Evolutionary conservation across 2,329 filamentous ascomycete species (phyloP).

Genomic region (Monosporascus cannonballus): DNA sequence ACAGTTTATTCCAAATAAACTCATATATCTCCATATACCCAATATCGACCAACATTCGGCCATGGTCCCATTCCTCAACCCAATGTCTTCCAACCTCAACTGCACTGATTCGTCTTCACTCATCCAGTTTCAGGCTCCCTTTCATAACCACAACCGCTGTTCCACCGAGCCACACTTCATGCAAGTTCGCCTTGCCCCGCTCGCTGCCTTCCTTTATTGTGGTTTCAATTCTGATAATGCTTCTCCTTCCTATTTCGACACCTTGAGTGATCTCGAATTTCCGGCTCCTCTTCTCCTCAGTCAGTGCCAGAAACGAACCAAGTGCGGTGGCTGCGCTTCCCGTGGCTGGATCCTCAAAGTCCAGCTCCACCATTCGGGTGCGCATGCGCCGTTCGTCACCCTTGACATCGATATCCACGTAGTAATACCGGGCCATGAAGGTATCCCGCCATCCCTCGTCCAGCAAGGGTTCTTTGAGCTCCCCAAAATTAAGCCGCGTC

Average conservation of each 20-base stretch:
- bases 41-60: too few relatives aligned
- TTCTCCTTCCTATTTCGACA: constrained; percentile 59
- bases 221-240: constrained; percentile 44
- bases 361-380: constrained; percentile 53
- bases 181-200: constrained; percentile 8
- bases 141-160: constrained; percentile 25
- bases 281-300: constrained; percentile 21
- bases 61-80: neutral
- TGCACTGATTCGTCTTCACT: constrained; percentile 2
- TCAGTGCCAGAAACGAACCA: constrained; percentile 45
- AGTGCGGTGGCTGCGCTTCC: constrained; percentile 57
- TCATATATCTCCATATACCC: too few relatives aligned
- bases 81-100: too few relatives aligned
- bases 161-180: constrained; percentile 22
- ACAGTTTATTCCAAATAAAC: too few relatives aligned
- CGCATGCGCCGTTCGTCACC: constrained; percentile 33
- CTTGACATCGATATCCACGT: constrained; percentile 35
- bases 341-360: constrained; percentile 52
- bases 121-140: constrained; percentile 20
- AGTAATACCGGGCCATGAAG: constrained; percentile 54
- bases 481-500: constrained; percentile 27
- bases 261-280: constrained; percentile 56
- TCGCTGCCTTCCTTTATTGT: constrained; percentile 7
- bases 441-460: constrained; percentile 50
- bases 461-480: constrained; percentile 28